A percentile compares a stretch with the other conserved stretches of the same genome.
Conservation (phyloP, 345 rosid genomes). For the Ailanthus altissimus region DNA sequence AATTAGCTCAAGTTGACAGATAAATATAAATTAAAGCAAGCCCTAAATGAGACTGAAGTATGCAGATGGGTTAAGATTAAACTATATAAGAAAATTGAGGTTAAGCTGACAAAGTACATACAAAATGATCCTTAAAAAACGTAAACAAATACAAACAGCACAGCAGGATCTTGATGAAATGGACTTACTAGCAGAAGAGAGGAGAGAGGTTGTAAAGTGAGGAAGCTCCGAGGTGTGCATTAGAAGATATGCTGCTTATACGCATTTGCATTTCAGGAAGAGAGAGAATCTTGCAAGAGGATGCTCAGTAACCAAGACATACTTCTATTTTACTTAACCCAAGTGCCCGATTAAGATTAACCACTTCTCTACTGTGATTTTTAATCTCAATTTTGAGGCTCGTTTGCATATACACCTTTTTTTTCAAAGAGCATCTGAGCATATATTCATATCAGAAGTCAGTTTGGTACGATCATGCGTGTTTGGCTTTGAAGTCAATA, state of each 20-base stretch:
- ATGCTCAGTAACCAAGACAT: slow-evolving; percentile 52
- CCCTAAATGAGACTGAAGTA: slow-evolving; percentile 7
- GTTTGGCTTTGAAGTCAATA: no score
- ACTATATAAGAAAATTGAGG: neutral
- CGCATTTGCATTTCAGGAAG: slow-evolving; percentile 19
- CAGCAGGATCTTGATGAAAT: slow-evolving; percentile 7
- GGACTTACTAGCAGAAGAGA: slow-evolving; percentile 28
- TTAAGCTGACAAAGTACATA: neutral
- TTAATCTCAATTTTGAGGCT: no score
- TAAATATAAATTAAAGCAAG: neutral
- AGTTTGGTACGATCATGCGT: no score
- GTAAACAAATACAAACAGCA: neutral
- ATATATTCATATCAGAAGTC: no score
- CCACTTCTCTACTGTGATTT: no score
- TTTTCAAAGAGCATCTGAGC: no score
- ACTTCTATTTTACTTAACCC: slow-evolving; percentile 36
- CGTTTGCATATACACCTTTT: no score
- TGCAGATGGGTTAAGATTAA: slow-evolving; percentile 1
- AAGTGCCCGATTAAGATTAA: neutral
- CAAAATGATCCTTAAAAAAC: neutral
- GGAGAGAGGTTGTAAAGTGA: slow-evolving; percentile 17
- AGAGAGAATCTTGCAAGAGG: slow-evolving; percentile 31
- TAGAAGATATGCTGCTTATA: neutral
- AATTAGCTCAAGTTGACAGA: neutral
- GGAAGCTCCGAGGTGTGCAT: slow-evolving; percentile 26